phyloP scores from a whole-genome alignment of 1,139 yeast genomes.

The Hansenula sp. region DNA sequence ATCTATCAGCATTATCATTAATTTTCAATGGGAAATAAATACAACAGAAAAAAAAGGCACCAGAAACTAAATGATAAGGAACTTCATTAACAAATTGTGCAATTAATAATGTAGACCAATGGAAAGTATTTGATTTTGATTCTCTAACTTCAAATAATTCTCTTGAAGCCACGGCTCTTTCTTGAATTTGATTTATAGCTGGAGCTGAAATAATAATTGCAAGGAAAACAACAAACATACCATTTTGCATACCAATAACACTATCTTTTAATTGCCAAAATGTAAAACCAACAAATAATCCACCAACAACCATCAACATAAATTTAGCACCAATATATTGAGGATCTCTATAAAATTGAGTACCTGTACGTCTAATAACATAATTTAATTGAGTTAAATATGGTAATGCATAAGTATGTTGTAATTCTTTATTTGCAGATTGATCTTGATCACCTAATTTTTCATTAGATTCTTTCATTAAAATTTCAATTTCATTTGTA shows the following conservation, averaged over 20 bases:
- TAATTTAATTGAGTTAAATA: slow-evolving; percentile 26
- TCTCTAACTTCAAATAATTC: slow-evolving; percentile 56
- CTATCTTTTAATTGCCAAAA: slow-evolving; percentile 48
- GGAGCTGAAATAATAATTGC: slow-evolving; percentile 45
- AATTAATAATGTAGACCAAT: slow-evolving; percentile 49
- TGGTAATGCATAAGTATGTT: slow-evolving; percentile 28
- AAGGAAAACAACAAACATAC: slow-evolving; percentile 46
- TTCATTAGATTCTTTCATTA: slow-evolving; percentile 4
- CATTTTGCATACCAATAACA: slow-evolving; percentile 46
- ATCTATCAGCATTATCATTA: slow-evolving; percentile 38
- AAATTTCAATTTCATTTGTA: slow-evolving; percentile 23
- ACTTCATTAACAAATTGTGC: slow-evolving; percentile 44
- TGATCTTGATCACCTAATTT: not conserved
- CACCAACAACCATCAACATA: slow-evolving; percentile 32
- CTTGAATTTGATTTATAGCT: slow-evolving; percentile 50
- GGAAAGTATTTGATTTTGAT: slow-evolving; percentile 53
- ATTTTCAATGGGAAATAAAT: slow-evolving; percentile 58
- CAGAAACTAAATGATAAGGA: slow-evolving; percentile 50
- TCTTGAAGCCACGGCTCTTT: slow-evolving; percentile 44
- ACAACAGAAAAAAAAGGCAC: slow-evolving; percentile 47
- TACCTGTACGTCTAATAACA: slow-evolving; percentile 28
- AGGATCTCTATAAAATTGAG: slow-evolving; percentile 38
- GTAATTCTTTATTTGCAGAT: slow-evolving; percentile 8
- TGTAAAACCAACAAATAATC: slow-evolving; percentile 51
- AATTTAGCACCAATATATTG: slow-evolving; percentile 33